phyloP scores from a whole-genome alignment of 345 rosid species.

The Citrus sp. region DNA sequence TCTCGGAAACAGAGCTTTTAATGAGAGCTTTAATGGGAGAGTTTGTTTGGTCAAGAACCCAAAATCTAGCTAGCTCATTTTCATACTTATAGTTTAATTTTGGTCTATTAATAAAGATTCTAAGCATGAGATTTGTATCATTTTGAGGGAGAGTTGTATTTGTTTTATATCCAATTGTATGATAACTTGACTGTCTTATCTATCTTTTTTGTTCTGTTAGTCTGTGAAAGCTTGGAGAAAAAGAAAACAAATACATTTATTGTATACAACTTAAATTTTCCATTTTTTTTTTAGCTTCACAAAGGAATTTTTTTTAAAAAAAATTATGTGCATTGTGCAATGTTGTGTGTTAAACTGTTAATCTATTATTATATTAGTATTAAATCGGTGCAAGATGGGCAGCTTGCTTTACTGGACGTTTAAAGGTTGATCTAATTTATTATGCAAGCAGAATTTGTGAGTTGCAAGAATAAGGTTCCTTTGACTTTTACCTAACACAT shows the following conservation, averaged over 20 bases:
- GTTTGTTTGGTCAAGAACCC: conserved; percentile 52
- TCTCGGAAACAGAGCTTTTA: conserved; percentile 41
- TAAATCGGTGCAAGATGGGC: background rate
- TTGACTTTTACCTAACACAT: background rate
- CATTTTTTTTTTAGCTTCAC: background rate
- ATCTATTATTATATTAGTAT: background rate
- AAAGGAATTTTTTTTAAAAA: too few species aligned
- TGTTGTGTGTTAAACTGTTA: background rate
- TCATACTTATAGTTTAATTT: conserved; percentile 4
- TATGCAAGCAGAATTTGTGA: background rate
- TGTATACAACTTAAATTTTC: background rate
- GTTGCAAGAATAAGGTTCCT: too few species aligned
- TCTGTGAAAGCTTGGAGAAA: background rate
- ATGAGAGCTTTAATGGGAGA: conserved; percentile 24
- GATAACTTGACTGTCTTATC: conserved; percentile 21
- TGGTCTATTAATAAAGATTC: background rate
- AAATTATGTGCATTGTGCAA: background rate
- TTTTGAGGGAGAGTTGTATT: background rate
- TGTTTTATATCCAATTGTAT: background rate
- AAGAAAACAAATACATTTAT: background rate
- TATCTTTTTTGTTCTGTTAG: background rate
- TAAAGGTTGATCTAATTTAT: background rate
- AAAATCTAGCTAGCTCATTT: conserved; percentile 37
- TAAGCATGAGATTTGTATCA: conserved; percentile 4
- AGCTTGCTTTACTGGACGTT: background rate